Base-by-base conservation (phyloP, 345 rosid genomes). In the Acer negundo region DNA sequence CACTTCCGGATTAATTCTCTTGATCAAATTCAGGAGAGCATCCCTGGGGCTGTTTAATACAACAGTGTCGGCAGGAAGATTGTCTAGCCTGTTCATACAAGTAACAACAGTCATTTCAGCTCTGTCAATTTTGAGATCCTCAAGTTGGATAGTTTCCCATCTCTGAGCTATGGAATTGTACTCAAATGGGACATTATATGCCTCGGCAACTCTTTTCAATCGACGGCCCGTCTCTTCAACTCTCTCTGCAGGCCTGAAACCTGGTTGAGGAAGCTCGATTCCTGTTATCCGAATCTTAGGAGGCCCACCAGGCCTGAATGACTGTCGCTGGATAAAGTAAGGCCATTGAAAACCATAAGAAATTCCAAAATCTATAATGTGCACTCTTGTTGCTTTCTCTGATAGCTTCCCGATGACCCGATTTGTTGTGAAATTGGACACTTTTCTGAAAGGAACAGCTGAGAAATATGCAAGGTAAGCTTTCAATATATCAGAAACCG, bases 301-400 rank as follows among this genome's bases (percentile, higher is more conserved):
- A 53, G 93, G 91, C 51, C 93, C 93, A 35, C 86, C 81, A 10
- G 82, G 77, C 66, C 86, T 81, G 10, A 82, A 77, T 8, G 91
- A 85, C 90, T 84, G 67, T 24, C 78, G 83, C 62, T 90, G 87
- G 75, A 90, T 86, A 70, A 87, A 88, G 75, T 85, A 74, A 24
- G 91, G 93, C 93, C 93, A 90, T 58, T 86, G 91, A 69, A 90
- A 88, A 20, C 91, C 93, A 63, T 85, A 84, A 5, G 74, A 26
- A 71, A 88, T 85, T 28, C 93, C 91, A 23, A 90, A 90, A 76
- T 90, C 90, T 67, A 90, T 84, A 13, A 90, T 82, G 75, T 90
- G 91, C n/a, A 90, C 69, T 70, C 67, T 83, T 11, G 75, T 71
- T 19, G 84, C 86, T 53, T 73, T 74, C 67, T 84, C 81, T 53